Evolutionary conservation across 2,329 filamentous ascomycete genomes (phyloP).

Genomic region (Fusarium temperatum): DNA sequence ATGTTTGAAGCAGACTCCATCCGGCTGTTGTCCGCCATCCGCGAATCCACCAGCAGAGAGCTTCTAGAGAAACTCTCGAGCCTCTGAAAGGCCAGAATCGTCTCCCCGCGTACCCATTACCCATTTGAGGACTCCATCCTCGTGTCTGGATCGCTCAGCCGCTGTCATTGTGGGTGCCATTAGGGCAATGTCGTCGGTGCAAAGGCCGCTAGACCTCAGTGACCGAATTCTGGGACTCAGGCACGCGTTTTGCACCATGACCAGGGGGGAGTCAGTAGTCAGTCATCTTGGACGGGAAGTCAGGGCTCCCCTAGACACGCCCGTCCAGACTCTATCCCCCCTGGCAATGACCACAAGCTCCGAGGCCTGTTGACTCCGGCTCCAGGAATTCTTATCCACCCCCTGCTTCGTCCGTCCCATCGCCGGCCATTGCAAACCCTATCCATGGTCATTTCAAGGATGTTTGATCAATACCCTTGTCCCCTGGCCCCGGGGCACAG

Average conservation of each 20-base stretch:
- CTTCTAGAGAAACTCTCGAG: neutral
- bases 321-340: conserved; percentile 22
- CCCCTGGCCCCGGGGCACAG: conserved; percentile 38
- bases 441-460: conserved; percentile 35
- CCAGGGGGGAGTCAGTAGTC: neutral
- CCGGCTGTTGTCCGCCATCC: conserved; percentile 37
- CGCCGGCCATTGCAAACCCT: conserved; percentile 29
- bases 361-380: conserved; percentile 26
- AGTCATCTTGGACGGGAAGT: conserved; percentile 28
- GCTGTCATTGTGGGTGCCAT: conserved; percentile 44
- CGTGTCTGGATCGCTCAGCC: conserved; percentile 42
- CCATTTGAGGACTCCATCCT: conserved; percentile 25
- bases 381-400: conserved; percentile 41
- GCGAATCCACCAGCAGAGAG: conserved; percentile 35
- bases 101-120: conserved; percentile 34
- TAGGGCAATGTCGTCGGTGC: conserved; percentile 41
- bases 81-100: conserved; percentile 32
- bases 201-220: conserved; percentile 46
- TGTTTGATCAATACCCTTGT: conserved; percentile 23
- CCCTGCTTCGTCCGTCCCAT: conserved; percentile 29
- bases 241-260: conserved; percentile 39
- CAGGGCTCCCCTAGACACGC: conserved; percentile 32
- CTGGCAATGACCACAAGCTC: conserved; percentile 19
- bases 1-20: conserved; percentile 34
- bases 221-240: conserved; percentile 44